A percentile compares a stretch with the other conserved stretches of the same genome.
Conservation (phyloP, 2,329 filamentous ascomycete species). For the Calonectria crousiana region DNA sequence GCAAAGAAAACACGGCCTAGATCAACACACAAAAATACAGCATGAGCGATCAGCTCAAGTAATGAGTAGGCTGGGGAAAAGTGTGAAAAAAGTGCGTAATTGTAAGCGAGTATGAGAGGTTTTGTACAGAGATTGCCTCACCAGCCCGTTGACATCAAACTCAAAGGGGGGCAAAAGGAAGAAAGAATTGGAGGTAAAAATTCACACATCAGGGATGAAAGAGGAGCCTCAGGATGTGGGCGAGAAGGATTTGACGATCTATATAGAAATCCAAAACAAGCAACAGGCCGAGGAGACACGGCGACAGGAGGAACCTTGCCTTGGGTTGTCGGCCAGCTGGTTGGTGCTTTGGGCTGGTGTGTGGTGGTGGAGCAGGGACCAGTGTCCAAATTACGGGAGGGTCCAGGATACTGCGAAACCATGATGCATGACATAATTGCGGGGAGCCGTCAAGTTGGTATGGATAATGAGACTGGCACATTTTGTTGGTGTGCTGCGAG, state of each 20-base stretch:
- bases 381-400: constrained; percentile 51
- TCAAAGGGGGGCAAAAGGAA: constrained; percentile 25
- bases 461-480: constrained; percentile 33
- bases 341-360: constrained; percentile 36
- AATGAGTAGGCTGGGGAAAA: constrained; percentile 1
- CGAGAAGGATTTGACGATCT: constrained; percentile 41
- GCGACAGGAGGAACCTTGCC: constrained; percentile 28
- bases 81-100: constrained; percentile 10
- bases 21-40: not conserved
- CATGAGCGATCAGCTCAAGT: constrained; percentile 8
- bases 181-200: constrained; percentile 37
- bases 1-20: not conserved
- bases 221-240: constrained; percentile 37
- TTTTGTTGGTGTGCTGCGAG: constrained; percentile 19
- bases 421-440: constrained; percentile 63
- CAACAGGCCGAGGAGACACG: constrained; percentile 31
- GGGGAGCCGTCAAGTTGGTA: constrained; percentile 45
- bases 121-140: constrained; percentile 36
- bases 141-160: constrained; percentile 30
- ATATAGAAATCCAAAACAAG: constrained; percentile 43
- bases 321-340: constrained; percentile 33
- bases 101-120: constrained; percentile 30
- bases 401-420: constrained; percentile 50
- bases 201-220: constrained; percentile 44
- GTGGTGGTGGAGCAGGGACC: constrained; percentile 45